Evolutionary conservation across 1,284 basidiomycete species (phyloP).

Genomic region (Tilletia walkeri): DNA sequence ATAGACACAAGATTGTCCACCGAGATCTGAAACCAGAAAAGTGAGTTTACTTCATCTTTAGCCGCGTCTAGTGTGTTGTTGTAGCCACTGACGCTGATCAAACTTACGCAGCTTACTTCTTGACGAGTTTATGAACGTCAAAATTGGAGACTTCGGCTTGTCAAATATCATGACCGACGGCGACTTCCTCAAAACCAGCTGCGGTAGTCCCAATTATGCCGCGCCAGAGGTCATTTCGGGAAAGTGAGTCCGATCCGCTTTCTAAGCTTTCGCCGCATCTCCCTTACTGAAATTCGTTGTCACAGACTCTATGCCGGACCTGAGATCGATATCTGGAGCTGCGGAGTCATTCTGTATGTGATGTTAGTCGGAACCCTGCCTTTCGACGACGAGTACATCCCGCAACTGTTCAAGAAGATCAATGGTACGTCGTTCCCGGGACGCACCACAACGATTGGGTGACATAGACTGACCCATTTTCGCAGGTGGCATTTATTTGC

Average conservation of each 20-base stretch:
- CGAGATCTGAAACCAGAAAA: constrained; percentile 55
- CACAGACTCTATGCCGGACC: constrained; percentile 50
- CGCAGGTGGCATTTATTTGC: constrained; percentile 49
- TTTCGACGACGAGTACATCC: constrained; percentile 55
- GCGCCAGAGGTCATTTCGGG: constrained; percentile 55
- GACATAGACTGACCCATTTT: not conserved
- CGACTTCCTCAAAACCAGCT: constrained; percentile 55
- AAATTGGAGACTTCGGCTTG: constrained; percentile 55
- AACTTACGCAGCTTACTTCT: constrained; percentile 33
- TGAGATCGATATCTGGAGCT: constrained; percentile 56
- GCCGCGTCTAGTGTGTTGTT: not conserved
- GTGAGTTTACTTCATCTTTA: constrained; percentile 16
- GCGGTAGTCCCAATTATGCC: constrained; percentile 55
- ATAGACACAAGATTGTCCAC: constrained; percentile 54
- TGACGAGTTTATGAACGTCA: constrained; percentile 54
- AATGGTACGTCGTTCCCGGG: constrained; percentile 26
- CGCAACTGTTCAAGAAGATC: constrained; percentile 56
- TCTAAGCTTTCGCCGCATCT: not conserved
- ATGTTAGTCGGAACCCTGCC: constrained; percentile 54
- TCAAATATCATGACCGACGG: constrained; percentile 56
- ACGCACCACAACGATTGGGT: not conserved
- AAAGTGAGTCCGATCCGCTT: constrained; percentile 20
- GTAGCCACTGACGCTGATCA: no score
- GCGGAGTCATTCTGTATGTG: constrained; percentile 55
- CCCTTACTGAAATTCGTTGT: not conserved